Evolutionary conservation across 352 stramenopile species (phyloP).

Genomic region (Lagenidium sp.): DNA sequence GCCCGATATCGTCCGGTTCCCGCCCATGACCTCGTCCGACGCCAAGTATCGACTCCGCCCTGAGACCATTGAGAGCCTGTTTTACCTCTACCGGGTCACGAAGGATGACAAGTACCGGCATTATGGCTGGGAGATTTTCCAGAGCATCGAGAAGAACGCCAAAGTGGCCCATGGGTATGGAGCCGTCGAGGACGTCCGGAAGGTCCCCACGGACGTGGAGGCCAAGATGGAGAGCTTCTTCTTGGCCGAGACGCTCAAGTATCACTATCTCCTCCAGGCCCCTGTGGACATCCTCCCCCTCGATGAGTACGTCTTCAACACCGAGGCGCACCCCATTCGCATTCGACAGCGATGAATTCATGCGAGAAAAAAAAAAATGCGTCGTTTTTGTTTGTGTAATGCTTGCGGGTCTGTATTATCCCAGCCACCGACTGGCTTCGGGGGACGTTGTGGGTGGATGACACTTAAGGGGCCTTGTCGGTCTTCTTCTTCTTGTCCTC

Average conservation of each 20-base stretch:
- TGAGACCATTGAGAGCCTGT: slow-evolving; percentile 95
- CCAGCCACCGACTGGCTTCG: too few species aligned
- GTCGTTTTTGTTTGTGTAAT: too few species aligned
- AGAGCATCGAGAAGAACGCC: slow-evolving; percentile 89
- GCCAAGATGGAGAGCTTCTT: slow-evolving; percentile 99
- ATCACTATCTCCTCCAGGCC: slow-evolving; percentile 93
- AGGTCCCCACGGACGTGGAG: slow-evolving; percentile 50
- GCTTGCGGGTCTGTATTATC: too few species aligned
- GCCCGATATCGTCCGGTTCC: slow-evolving; percentile 91
- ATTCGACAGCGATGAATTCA: slow-evolving; percentile 23
- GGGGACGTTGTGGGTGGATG: too few species aligned
- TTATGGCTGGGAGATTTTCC: slow-evolving; percentile 94
- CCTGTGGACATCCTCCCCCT: slow-evolving; percentile 76
- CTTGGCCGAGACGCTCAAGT: slow-evolving; percentile 98
- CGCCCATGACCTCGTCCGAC: slow-evolving; percentile 38
- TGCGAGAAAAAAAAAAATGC: too few species aligned
- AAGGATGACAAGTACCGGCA: slow-evolving; percentile 92
- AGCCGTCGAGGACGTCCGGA: slow-evolving; percentile 33
- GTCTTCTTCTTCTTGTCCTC: slow-evolving; percentile 3
- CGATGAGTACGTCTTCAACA: slow-evolving; percentile 96
- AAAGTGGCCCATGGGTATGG: slow-evolving; percentile 88
- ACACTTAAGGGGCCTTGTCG: background rate
- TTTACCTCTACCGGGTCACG: slow-evolving; percentile 94
- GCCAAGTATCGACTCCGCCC: slow-evolving; percentile 92
- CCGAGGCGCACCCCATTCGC: slow-evolving; percentile 90